These are phyloP conservation scores for Lachnellula willkommii DNA, from an alignment of 2,329 filamentous ascomycete species.

Conservation along the genomic window DNA sequence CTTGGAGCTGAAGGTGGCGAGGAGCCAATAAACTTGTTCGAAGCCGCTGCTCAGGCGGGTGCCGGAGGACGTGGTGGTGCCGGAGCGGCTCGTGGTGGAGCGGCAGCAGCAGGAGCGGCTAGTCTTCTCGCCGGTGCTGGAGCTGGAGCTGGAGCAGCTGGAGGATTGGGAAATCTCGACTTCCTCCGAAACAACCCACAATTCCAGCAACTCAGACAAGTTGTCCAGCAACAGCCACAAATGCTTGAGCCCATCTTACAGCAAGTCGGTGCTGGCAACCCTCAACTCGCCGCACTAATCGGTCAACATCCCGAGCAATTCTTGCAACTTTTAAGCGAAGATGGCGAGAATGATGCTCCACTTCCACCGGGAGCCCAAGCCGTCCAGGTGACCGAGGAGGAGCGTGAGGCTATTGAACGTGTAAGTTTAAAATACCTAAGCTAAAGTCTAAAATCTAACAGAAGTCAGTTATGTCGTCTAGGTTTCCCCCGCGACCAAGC, in stretches of 20 bases:
- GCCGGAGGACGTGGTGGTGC: conserved; percentile 40
- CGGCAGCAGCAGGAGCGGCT: conserved; percentile 60
- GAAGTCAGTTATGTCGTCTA: conserved; percentile 71
- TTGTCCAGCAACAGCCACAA: conserved; percentile 94
- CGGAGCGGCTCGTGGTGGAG: conserved; percentile 42
- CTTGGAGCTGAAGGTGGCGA: conserved; percentile 52
- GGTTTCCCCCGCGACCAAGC: conserved; percentile 91
- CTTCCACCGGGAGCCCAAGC: conserved; percentile 83
- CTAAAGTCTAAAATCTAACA: conserved; percentile 10
- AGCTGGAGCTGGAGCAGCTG: conserved; percentile 38
- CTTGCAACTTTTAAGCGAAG: conserved; percentile 81
- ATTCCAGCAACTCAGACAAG: conserved; percentile 94
- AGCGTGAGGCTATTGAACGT: conserved; percentile 93
- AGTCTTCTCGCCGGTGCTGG: conserved; percentile 40
- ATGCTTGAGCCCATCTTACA: conserved; percentile 99
- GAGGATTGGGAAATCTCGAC: conserved; percentile 71
- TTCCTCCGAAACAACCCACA: conserved; percentile 93
- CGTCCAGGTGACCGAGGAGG: conserved; percentile 90
- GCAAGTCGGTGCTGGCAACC: conserved; percentile 91
- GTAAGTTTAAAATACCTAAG: conserved; percentile 46
- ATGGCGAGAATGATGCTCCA: conserved; percentile 75
- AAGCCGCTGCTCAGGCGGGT: conserved; percentile 69
- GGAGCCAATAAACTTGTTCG: conserved; percentile 80
- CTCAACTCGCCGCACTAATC: conserved; percentile 87
- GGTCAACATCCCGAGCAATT: conserved; percentile 91